Percentiles rank a stretch among this genome's conserved stretches.
These are phyloP conservation scores for Boletus tomentosulus DNA, from an alignment of 768 basidiomycete species.

Conservation along the genomic window DNA sequence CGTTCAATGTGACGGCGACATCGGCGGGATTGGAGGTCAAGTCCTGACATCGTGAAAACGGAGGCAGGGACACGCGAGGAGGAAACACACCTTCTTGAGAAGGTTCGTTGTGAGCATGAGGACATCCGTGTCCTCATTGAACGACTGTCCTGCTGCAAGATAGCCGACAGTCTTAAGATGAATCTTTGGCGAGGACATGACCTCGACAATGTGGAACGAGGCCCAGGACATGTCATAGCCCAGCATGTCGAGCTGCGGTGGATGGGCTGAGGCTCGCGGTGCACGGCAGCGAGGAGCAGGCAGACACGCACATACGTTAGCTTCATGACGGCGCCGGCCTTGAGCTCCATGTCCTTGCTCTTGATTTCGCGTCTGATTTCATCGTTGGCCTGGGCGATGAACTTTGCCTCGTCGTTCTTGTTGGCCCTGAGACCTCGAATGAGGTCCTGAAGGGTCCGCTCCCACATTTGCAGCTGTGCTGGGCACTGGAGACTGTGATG, in stretches of 20 bases:
- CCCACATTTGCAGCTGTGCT: constrained; percentile 65
- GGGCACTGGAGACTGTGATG: not conserved
- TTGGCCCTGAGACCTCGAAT: constrained; percentile 93
- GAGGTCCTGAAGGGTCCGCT: constrained; percentile 91
- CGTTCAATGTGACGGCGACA: constrained; percentile 71
- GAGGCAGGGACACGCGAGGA: not conserved
- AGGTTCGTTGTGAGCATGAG: constrained; percentile 96
- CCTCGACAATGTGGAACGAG: constrained; percentile 94
- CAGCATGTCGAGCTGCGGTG: constrained; percentile 87
- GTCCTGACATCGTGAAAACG: constrained; percentile 48
- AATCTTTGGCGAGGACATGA: constrained; percentile 90
- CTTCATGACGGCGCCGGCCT: constrained; percentile 92
- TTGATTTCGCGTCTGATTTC: constrained; percentile 92
- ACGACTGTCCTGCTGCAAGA: constrained; percentile 88
- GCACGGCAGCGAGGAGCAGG: not conserved
- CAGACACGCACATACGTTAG: constrained; percentile 82
- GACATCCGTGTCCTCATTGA: constrained; percentile 92
- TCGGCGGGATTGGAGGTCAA: constrained; percentile 73
- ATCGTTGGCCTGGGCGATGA: constrained; percentile 88
- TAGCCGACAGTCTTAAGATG: constrained; percentile 97
- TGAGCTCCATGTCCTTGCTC: constrained; percentile 94
- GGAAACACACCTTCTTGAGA: constrained; percentile 74
- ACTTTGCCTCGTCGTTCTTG: constrained; percentile 89
- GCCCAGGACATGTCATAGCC: constrained; percentile 95
- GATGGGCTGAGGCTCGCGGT: constrained; percentile 8